Evolutionary conservation across 1,284 basidiomycete genomes (phyloP).

Genomic region (Marasmius fiardii): DNA sequence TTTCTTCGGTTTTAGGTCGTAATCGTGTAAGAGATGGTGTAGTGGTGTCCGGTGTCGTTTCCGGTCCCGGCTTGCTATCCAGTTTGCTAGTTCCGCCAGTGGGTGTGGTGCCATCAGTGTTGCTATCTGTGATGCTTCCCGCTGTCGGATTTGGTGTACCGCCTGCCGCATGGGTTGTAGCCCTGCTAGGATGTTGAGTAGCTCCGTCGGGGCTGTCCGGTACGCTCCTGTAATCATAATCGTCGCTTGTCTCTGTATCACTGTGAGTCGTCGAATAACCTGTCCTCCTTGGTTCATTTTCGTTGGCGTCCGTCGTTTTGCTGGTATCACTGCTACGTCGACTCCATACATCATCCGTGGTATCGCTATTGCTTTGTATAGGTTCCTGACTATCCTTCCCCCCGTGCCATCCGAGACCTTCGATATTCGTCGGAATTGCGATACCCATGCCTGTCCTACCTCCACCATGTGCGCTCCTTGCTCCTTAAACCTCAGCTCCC

Average conservation of each 20-base stretch:
- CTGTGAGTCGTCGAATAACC: constrained; percentile 17
- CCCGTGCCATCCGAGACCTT: too few species aligned
- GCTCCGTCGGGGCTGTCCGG: constrained; percentile 24
- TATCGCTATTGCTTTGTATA: too few species aligned
- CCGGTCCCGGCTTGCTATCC: constrained; percentile 12
- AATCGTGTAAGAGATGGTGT: constrained; percentile 11
- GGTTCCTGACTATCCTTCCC: too few species aligned
- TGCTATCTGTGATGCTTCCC: constrained; percentile 25
- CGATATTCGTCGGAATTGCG: neutral
- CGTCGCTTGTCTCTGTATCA: constrained; percentile 29
- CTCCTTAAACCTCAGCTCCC: neutral
- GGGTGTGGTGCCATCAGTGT: constrained; percentile 31
- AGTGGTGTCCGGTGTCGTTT: constrained; percentile 1
- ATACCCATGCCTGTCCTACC: neutral
- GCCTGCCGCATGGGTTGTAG: constrained; percentile 27
- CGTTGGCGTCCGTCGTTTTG: too few species aligned
- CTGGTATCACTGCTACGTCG: too few species aligned
- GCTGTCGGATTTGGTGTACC: constrained; percentile 22
- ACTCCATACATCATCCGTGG: too few species aligned
- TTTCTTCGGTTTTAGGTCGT: neutral
- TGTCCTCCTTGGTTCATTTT: too few species aligned
- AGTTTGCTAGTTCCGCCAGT: constrained; percentile 11
- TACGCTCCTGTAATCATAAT: constrained; percentile 31
- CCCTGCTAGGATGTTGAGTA: constrained; percentile 25
- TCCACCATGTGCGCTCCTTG: neutral